Percentiles rank a stretch among this genome's conserved stretches.
Evolutionary conservation across 1,284 basidiomycete genomes (phyloP).

Genomic region (Athelia sp.): DNA sequence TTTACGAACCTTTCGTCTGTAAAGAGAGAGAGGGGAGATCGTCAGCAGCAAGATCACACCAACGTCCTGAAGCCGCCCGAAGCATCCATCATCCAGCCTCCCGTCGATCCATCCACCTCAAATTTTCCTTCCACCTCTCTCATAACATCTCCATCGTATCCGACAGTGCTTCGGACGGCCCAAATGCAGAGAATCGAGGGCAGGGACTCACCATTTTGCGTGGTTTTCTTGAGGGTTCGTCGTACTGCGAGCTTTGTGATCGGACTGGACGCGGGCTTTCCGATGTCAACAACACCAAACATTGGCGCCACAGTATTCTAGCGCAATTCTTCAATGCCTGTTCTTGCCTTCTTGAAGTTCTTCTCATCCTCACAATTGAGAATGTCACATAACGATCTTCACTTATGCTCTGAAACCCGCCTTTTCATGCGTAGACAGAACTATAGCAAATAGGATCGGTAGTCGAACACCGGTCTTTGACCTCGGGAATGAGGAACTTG

Average conservation of each 20-base stretch:
- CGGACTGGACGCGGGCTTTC: background rate
- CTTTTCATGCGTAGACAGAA: too few relatives aligned
- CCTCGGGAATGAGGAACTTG: too few relatives aligned
- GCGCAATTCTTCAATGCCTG: too few relatives aligned
- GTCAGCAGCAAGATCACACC: slow-evolving; percentile 26
- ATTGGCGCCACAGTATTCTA: background rate
- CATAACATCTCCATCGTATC: background rate
- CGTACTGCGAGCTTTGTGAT: background rate
- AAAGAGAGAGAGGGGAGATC: slow-evolving; percentile 15
- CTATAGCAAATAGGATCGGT: too few relatives aligned
- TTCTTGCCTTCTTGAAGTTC: too few relatives aligned
- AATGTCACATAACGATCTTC: too few relatives aligned
- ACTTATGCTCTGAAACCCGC: too few relatives aligned
- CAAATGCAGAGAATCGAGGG: background rate
- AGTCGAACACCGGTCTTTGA: too few relatives aligned
- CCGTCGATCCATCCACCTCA: slow-evolving; percentile 3
- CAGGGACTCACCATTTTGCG: background rate
- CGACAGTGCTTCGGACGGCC: slow-evolving; percentile 6
- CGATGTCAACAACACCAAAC: background rate
- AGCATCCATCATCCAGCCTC: slow-evolving; percentile 1
- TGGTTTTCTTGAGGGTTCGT: background rate
- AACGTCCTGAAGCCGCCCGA: slow-evolving; percentile 7
- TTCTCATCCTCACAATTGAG: too few relatives aligned
- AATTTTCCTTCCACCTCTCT: slow-evolving; percentile 4
- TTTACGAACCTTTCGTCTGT: slow-evolving; percentile 72